Evolutionary conservation across 768 basidiomycete species (phyloP).

Genomic region (Boletus patriciae): DNA sequence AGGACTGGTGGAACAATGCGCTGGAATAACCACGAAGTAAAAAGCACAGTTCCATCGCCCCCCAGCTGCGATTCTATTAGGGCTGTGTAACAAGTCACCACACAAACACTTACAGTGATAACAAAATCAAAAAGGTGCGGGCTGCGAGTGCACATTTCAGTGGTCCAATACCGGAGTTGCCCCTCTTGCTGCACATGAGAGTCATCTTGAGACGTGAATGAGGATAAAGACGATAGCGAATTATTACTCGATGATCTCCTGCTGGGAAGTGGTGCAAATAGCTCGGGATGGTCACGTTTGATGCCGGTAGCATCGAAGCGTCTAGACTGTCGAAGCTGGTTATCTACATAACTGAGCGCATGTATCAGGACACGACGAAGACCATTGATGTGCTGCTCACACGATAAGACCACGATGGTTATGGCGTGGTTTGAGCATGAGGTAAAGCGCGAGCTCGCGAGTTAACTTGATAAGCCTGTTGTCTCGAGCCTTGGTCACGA

Average conservation of each 20-base stretch:
- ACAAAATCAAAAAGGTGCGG: constrained; percentile 98
- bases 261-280: constrained; percentile 78
- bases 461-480: constrained; percentile 95
- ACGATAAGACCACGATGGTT: constrained; percentile 81
- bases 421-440: constrained; percentile 83
- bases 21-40: constrained; percentile 99
- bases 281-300: constrained; percentile 78
- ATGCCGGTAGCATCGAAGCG: constrained; percentile 95
- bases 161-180: constrained; percentile 96
- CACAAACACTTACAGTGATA: constrained; percentile 69
- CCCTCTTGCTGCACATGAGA: constrained; percentile 61
- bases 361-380: constrained; percentile 15
- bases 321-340: constrained; percentile 82
- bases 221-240: constrained; percentile 56
- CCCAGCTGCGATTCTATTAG: constrained; percentile 64
- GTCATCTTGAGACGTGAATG: constrained; percentile 43
- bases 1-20: constrained; percentile 98
- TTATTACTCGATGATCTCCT: constrained; percentile 70
- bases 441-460: constrained; percentile 87
- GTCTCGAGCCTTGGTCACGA: constrained; percentile 97
- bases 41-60: constrained; percentile 97
- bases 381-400: constrained; percentile 44
- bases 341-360: constrained; percentile 80
- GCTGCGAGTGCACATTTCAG: constrained; percentile 88
- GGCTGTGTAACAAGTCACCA: neutral